Evolutionary conservation across 768 basidiomycete genomes (phyloP).

Genomic region (Suillus subluteus): DNA sequence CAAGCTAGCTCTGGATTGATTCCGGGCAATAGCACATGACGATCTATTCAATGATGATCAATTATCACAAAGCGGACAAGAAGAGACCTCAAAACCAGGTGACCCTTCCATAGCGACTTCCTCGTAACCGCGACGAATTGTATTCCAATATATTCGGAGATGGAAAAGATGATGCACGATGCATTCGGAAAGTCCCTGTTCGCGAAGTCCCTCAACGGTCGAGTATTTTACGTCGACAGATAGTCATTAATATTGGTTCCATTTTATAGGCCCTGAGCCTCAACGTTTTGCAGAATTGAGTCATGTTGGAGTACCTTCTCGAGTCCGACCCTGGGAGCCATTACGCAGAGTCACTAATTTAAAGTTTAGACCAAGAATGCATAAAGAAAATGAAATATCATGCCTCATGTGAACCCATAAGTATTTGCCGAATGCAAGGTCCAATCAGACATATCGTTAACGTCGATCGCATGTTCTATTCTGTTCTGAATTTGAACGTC

Average conservation of each 20-base stretch:
- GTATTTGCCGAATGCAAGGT: background rate
- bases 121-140: background rate
- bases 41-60: background rate
- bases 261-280: background rate
- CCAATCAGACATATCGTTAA: background rate
- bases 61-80: background rate
- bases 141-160: background rate
- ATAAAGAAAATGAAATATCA: background rate
- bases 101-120: background rate
- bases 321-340: background rate
- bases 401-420: background rate
- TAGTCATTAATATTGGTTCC: background rate
- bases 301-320: background rate
- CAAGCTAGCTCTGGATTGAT: background rate
- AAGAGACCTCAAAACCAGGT: background rate
- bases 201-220: background rate
- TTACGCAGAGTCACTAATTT: background rate
- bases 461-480: background rate
- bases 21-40: background rate
- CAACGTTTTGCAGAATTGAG: background rate
- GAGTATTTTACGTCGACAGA: conserved; percentile 1
- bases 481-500: background rate
- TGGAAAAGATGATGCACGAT: background rate
- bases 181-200: background rate
- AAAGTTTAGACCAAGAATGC: background rate